phyloP scores from a whole-genome alignment of 2,329 filamentous ascomycete species.

The Verticillium isaacii region DNA sequence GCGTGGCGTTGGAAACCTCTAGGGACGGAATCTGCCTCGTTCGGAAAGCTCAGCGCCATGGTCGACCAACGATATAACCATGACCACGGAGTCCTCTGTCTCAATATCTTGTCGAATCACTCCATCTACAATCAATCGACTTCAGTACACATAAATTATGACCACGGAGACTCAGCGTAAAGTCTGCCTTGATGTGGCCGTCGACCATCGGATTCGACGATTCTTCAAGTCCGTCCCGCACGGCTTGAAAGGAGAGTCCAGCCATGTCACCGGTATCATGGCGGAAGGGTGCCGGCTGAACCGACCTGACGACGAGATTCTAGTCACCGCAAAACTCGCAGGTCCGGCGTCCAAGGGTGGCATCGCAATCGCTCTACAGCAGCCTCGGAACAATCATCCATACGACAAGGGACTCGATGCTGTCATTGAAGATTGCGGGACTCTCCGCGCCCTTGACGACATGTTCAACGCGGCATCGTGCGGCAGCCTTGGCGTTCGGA shows the following conservation, averaged over 20 bases:
- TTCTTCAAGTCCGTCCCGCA: neutral
- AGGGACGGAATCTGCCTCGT: neutral
- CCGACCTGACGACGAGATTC: conserved; percentile 7
- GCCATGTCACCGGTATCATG: neutral
- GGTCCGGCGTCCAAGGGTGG: conserved; percentile 12
- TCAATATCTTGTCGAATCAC: neutral
- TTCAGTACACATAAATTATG: neutral
- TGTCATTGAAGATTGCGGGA: conserved; percentile 13
- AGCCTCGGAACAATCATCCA: conserved; percentile 13
- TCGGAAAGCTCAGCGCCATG: neutral
- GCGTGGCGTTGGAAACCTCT: neutral
- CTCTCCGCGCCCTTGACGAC: conserved; percentile 6
- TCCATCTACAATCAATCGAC: neutral
- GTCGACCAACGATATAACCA: neutral
- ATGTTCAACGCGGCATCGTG: conserved; percentile 8
- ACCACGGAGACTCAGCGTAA: neutral
- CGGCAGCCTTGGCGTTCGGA: conserved; percentile 5
- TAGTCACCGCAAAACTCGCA: conserved; percentile 9
- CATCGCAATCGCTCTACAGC: conserved; percentile 13
- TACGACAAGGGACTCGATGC: conserved; percentile 10
- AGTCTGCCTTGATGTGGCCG: neutral
- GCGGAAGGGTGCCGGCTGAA: neutral
- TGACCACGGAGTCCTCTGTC: neutral
- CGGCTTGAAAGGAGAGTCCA: neutral
- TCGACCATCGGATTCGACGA: neutral